Evolutionary conservation across 140 eudicot species (phyloP), one percentile per base, ranked within the genome.

Genomic region (Oenanthe javanica): DNA sequence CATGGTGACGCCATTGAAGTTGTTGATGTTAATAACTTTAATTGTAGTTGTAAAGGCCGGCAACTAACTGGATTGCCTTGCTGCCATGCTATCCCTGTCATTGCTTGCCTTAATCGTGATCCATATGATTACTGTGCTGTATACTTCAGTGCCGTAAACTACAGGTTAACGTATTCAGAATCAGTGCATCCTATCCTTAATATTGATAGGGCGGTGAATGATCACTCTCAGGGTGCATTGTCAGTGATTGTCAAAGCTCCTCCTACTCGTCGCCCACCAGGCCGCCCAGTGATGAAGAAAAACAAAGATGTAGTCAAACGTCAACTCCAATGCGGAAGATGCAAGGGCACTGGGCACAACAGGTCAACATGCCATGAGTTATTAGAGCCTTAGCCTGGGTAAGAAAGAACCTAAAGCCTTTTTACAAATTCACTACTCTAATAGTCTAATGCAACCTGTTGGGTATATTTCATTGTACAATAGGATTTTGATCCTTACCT

Each of bases 261-360:
- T 18, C 99, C 99, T 12, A 92, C 97, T 25, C 91, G 92, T 45
- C 93, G 97, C n/a, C 97, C 96, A 9, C 97, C 99, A 10, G 97
- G 99, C 21, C 84, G 98, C 80, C 98, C 98, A 18, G 79, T 91
- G 4, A 87, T 83, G 47, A 94, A 91, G 88, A 88, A 83, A 74
- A 50, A 75, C 67, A 87, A 64, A 25, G 95, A 90, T 19, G 78
- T 72, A 4, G 84, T 57, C 75, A 92, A 86, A 81, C 90, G 97
- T 54, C 97, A 90, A 73, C 89, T 94, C 69, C 97, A 89, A 64
- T 94, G 98, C 83, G 92, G 98, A 81, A 90, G 90, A 77, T 94
- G 99, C 87, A 94, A 90, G 88, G 88, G 91, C 43, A 87, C 85
- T 11, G 97, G 99, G 57, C 99, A 94, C 84, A 90, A 94, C 79